phyloP scores from a whole-genome alignment of 2,329 filamentous ascomycete genomes.

The Delphinella strobiligena region DNA sequence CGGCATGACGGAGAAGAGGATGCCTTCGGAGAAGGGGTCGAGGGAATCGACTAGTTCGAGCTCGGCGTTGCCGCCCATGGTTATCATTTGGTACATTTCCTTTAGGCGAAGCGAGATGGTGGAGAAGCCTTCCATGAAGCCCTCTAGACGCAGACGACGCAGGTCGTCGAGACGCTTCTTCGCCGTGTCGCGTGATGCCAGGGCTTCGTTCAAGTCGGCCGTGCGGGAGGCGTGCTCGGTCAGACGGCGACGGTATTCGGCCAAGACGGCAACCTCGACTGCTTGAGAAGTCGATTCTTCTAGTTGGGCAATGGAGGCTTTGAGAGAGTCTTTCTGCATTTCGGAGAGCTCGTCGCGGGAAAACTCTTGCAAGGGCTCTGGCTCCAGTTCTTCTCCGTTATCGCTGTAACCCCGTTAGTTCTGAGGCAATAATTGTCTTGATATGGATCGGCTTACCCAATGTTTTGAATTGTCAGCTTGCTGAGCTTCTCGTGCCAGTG shows the following conservation, averaged over 20 bases:
- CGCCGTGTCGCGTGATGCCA: conserved; percentile 67
- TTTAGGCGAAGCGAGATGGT: conserved; percentile 89
- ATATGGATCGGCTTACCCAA: conserved; percentile 23
- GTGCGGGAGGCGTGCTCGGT: conserved; percentile 72
- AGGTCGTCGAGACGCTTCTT: conserved; percentile 92
- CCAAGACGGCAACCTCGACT: conserved; percentile 79
- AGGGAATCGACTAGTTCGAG: conserved; percentile 91
- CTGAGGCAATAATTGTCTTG: not conserved
- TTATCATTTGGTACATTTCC: conserved; percentile 99
- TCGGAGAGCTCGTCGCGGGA: conserved; percentile 57
- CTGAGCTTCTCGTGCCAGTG: conserved; percentile 86
- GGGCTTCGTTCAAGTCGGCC: conserved; percentile 69
- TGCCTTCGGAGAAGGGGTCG: conserved; percentile 94
- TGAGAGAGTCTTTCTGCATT: conserved; percentile 50
- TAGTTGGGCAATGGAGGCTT: conserved; percentile 52
- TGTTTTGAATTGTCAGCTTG: conserved; percentile 73
- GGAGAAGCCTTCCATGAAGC: conserved; percentile 97
- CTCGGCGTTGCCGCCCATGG: conserved; percentile 97
- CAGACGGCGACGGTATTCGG: conserved; percentile 76
- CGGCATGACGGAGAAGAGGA: conserved; percentile 96
- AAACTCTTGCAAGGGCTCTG: conserved; percentile 60
- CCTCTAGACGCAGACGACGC: conserved; percentile 76
- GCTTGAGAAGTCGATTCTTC: conserved; percentile 73
- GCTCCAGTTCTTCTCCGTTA: conserved; percentile 42
- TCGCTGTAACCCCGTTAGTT: conserved; percentile 20